Base-by-base conservation (phyloP, 208 protist genomes). In the Trypanosoma mega region DNA sequence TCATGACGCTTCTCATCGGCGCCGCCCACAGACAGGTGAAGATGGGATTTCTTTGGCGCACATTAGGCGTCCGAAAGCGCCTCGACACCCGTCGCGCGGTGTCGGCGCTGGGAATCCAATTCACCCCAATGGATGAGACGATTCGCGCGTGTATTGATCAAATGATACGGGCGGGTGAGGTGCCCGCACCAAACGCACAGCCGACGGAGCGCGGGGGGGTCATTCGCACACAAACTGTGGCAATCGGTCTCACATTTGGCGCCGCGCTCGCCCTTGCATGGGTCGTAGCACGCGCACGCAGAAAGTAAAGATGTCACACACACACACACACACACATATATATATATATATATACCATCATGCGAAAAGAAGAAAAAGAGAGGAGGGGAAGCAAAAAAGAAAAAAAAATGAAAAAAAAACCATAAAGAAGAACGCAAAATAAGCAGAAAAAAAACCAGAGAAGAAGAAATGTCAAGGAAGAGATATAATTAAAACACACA, bases 61-160 rank as follows among this genome's bases (percentile, higher is more conserved):
- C 67, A 56, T 68, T 93, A 20, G 90, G 90, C 18, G 87, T 90
- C 2, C 66, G 71, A n/a, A 92, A 92, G 55, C 66, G 41, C 16
- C 78, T 96, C 3, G 76, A 92, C 60, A 82, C 85, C 34, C 74
- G 51, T 39, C 70, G 71, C 26, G 85, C 85, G 4, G 52, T 57
- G 33, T 54, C 78, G 29, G 73, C 74, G 34, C 81, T 96, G 20
- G 82, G 73, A 1, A 37, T 96, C 44, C 48, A 52, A 29, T 90
- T 96, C 56, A 96, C 81, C 2, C 79, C 85, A 0, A 86, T 96
- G 47, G 53, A 82, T 29, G 74, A 85, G 16, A 96, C 90, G 12
- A 68, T 96, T 21, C 33, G 43, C 1, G 90, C 74, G 12, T 87
- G 81, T 45, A 69, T 96, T 43, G 70, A 82, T 0, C 85, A 92